These are phyloP conservation scores for Ustilago xerochloae DNA, from an alignment of 1,284 basidiomycete species.

Conservation along the genomic window DNA sequence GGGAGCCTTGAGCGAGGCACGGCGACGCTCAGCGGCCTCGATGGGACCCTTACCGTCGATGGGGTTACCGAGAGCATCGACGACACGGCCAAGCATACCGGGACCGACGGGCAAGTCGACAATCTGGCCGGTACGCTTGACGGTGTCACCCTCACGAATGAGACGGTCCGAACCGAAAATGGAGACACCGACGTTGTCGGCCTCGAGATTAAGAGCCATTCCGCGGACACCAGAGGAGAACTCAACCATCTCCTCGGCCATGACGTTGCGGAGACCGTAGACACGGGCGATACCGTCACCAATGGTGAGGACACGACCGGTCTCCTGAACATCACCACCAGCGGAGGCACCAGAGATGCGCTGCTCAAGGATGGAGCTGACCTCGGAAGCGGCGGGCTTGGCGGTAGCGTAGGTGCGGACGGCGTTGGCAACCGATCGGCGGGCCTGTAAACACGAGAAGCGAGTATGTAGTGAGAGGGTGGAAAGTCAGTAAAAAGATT, in stretches of 20 bases:
- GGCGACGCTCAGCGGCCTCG: slow-evolving; percentile 88
- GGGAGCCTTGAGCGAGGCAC: slow-evolving; percentile 97
- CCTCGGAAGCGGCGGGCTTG: slow-evolving; percentile 98
- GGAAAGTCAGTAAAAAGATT: slow-evolving; percentile 6
- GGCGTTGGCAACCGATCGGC: slow-evolving; percentile 71
- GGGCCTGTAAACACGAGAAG: slow-evolving; percentile 67
- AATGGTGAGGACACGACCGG: slow-evolving; percentile 97
- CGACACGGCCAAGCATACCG: slow-evolving; percentile 94
- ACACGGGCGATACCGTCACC: slow-evolving; percentile 99
- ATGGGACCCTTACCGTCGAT: slow-evolving; percentile 99
- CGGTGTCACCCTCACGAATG: slow-evolving; percentile 99
- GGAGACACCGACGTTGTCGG: slow-evolving; percentile 99
- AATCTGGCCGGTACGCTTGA: slow-evolving; percentile 99
- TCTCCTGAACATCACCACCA: slow-evolving; percentile 96
- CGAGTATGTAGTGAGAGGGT: background rate
- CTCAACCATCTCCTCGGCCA: slow-evolving; percentile 99
- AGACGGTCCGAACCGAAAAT: slow-evolving; percentile 99
- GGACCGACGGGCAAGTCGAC: slow-evolving; percentile 99
- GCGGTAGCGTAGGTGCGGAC: slow-evolving; percentile 87
- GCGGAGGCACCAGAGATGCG: slow-evolving; percentile 92
- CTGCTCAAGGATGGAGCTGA: slow-evolving; percentile 97
- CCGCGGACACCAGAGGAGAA: slow-evolving; percentile 92
- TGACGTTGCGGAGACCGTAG: slow-evolving; percentile 82
- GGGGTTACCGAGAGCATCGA: slow-evolving; percentile 98
- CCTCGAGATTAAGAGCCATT: slow-evolving; percentile 99